These are phyloP conservation scores for Stagonosporopsis rhizophila DNA, from an alignment of 2,329 filamentous ascomycete species.

Conservation along the genomic window DNA sequence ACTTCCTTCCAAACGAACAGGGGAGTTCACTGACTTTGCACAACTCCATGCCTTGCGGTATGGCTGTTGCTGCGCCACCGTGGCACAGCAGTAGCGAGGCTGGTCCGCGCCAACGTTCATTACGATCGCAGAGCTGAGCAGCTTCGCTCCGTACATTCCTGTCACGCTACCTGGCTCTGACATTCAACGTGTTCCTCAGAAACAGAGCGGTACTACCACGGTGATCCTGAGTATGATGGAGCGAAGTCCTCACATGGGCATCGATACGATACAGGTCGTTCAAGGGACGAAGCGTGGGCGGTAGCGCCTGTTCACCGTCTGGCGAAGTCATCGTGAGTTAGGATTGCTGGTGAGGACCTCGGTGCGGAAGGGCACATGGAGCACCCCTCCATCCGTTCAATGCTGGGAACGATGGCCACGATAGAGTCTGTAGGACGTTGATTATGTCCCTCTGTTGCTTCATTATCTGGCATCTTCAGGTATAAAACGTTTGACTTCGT, in stretches of 20 bases:
- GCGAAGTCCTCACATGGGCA: background rate
- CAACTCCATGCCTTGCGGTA: background rate
- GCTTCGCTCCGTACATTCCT: background rate
- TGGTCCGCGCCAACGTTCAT: background rate
- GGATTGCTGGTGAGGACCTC: background rate
- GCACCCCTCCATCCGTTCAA: background rate
- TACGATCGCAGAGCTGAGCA: background rate
- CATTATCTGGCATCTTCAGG: background rate
- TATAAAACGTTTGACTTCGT: background rate
- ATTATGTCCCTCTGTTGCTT: background rate
- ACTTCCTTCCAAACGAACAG: background rate
- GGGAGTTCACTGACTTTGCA: background rate
- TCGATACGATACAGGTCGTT: background rate
- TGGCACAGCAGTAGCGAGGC: background rate
- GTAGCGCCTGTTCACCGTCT: background rate
- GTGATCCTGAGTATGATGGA: background rate
- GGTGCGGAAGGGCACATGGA: background rate
- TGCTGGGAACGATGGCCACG: background rate
- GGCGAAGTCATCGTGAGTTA: slow-evolving; percentile 3
- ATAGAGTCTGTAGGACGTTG: background rate
- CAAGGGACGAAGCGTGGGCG: background rate
- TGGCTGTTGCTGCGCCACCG: background rate
- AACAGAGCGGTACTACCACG: background rate
- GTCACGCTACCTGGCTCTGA: background rate
- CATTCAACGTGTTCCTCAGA: background rate